Conservation (phyloP, 78 protist genomes). For the Ministeria vibrans region DNA sequence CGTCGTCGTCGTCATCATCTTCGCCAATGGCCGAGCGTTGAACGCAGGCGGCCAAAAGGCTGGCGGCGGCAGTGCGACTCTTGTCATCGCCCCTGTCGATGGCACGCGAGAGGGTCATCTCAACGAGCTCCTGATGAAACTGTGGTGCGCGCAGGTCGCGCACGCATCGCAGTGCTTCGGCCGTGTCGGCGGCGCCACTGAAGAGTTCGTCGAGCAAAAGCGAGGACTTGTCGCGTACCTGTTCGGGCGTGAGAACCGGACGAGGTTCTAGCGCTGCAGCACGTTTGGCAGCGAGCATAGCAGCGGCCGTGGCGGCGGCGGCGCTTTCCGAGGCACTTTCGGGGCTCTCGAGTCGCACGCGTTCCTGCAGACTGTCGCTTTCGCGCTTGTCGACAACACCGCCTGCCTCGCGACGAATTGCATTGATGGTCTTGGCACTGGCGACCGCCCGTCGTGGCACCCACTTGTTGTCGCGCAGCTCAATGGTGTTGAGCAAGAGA, state of each 20-base stretch:
- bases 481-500: not conserved
- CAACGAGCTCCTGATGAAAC: not conserved
- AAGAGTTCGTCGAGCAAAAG: not conserved
- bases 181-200: not conserved
- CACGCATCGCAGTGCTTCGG: not conserved
- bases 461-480: constrained; percentile 11
- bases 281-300: no score
- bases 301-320: no score
- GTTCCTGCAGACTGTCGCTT: no score
- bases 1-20: no score
- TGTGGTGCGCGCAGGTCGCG: not conserved
- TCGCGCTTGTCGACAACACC: not conserved
- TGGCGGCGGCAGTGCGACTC: no score
- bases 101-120: not conserved
- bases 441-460: constrained; percentile 6
- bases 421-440: constrained; percentile 5
- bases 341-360: no score
- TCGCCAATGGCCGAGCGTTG: no score
- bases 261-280: not conserved
- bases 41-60: no score
- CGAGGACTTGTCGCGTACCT: not conserved
- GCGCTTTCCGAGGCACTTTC: no score
- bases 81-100: not conserved
- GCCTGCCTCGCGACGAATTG: constrained; percentile 23
- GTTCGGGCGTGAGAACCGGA: not conserved